Evolutionary conservation across 169 alveolate species (phyloP).

Genomic region (Fabrea salina): DNA sequence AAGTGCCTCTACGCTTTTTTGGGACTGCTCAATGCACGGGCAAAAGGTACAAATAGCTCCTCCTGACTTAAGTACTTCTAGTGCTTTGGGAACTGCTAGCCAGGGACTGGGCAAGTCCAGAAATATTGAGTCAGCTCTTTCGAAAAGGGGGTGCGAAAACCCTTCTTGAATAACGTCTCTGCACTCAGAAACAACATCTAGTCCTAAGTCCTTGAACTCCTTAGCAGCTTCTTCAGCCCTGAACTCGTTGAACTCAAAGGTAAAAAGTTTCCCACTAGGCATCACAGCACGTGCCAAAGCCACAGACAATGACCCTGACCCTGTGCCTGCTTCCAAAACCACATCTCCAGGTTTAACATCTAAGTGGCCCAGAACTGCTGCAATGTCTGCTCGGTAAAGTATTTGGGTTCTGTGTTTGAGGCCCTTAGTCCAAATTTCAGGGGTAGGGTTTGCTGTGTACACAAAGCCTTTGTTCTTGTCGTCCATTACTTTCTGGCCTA

Average conservation of each 20-base stretch:
- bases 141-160: slow-evolving; percentile 16
- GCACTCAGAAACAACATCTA: slow-evolving; percentile 6
- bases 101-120: slow-evolving; percentile 35
- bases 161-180: slow-evolving; percentile 34
- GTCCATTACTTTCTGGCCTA: neutral
- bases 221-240: slow-evolving; percentile 27
- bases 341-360: slow-evolving; percentile 28
- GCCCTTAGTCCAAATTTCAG: slow-evolving; percentile 23
- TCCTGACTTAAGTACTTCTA: neutral
- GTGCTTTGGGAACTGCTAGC: slow-evolving; percentile 5
- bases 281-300: slow-evolving; percentile 10
- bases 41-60: slow-evolving; percentile 36
- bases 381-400: slow-evolving; percentile 33
- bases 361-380: slow-evolving; percentile 16
- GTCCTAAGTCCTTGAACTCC: slow-evolving; percentile 28
- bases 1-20: neutral
- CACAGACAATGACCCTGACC: slow-evolving; percentile 27
- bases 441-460: neutral
- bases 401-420: neutral
- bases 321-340: slow-evolving; percentile 37
- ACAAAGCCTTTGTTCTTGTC: neutral
- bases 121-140: slow-evolving; percentile 22
- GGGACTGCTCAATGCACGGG: slow-evolving; percentile 37
- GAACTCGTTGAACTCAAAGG: slow-evolving; percentile 37
- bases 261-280: slow-evolving; percentile 29